A percentile compares a stretch with the other conserved stretches of the same genome.
Evolutionary conservation across 2,329 filamentous ascomycete species (phyloP).

Genomic region (Arthrobotrys iridis): DNA sequence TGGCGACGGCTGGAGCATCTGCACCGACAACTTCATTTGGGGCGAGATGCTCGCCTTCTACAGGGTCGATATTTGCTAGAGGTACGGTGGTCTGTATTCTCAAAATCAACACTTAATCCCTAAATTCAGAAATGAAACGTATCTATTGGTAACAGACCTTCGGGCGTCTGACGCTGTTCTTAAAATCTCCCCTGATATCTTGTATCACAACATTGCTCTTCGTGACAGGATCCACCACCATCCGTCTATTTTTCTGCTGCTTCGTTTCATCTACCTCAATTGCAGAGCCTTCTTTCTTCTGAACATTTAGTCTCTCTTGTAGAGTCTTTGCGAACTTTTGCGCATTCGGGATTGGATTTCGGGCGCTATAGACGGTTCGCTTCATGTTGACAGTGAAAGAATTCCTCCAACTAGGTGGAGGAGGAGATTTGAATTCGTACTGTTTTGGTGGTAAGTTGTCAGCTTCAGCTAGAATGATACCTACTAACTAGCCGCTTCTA

Average conservation of each 20-base stretch:
- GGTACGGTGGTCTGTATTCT: slow-evolving; percentile 34
- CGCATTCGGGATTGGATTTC: slow-evolving; percentile 51
- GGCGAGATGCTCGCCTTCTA: slow-evolving; percentile 14
- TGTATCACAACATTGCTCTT: slow-evolving; percentile 54
- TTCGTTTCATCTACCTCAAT: slow-evolving; percentile 23
- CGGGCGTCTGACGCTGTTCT: slow-evolving; percentile 39
- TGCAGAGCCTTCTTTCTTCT: slow-evolving; percentile 18
- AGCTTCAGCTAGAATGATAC: not conserved
- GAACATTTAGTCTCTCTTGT: slow-evolving; percentile 43
- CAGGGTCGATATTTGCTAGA: slow-evolving; percentile 44
- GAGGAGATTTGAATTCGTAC: not conserved
- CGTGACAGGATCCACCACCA: slow-evolving; percentile 52
- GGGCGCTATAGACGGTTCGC: slow-evolving; percentile 46
- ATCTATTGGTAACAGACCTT: slow-evolving; percentile 7
- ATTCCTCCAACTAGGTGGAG: slow-evolving; percentile 3
- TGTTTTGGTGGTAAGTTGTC: not conserved
- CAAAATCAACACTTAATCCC: not conserved
- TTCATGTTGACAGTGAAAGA: slow-evolving; percentile 34
- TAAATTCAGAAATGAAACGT: not conserved
- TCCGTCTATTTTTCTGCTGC: slow-evolving; percentile 35
- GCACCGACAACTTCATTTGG: slow-evolving; percentile 50
- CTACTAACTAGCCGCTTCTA: no score
- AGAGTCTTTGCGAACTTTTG: slow-evolving; percentile 47
- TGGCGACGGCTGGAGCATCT: slow-evolving; percentile 38
- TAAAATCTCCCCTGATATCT: slow-evolving; percentile 50